These are phyloP conservation scores for Mangifera indica DNA, from an alignment of 345 rosid genomes.

Conservation along the genomic window DNA sequence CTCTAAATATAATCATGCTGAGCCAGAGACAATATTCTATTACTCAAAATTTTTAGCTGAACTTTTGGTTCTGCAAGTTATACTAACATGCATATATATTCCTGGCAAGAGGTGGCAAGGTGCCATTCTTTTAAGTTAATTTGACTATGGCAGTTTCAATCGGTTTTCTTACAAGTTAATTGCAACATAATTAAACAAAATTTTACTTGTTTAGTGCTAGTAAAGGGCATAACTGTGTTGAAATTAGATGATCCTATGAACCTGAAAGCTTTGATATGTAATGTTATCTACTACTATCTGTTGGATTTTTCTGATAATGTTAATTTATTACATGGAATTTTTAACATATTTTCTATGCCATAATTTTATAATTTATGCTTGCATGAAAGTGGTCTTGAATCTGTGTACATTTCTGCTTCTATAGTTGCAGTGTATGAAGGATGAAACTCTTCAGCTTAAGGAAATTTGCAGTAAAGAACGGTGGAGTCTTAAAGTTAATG, in stretches of 20 bases:
- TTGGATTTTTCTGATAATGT: background rate
- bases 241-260: background rate
- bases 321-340: background rate
- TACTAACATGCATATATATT: background rate
- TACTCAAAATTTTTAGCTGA: background rate
- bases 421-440: slow-evolving; percentile 54
- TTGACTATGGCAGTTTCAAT: background rate
- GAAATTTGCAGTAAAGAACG: slow-evolving; percentile 37
- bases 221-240: too few relatives aligned
- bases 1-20: background rate
- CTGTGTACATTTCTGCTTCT: background rate
- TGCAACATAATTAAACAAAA: too few relatives aligned
- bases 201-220: too few relatives aligned
- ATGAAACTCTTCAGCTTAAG: slow-evolving; percentile 53
- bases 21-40: background rate
- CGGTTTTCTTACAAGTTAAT: background rate
- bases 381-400: background rate
- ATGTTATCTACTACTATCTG: background rate
- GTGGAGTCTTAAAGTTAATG: slow-evolving; percentile 32
- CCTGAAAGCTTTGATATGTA: background rate
- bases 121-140: background rate
- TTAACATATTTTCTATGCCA: background rate
- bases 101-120: background rate
- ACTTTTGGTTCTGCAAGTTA: background rate
- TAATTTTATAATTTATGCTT: background rate